phyloP scores from a whole-genome alignment of 495 filamentous ascomycete genomes.

The Chaetomidium leptoderma region DNA sequence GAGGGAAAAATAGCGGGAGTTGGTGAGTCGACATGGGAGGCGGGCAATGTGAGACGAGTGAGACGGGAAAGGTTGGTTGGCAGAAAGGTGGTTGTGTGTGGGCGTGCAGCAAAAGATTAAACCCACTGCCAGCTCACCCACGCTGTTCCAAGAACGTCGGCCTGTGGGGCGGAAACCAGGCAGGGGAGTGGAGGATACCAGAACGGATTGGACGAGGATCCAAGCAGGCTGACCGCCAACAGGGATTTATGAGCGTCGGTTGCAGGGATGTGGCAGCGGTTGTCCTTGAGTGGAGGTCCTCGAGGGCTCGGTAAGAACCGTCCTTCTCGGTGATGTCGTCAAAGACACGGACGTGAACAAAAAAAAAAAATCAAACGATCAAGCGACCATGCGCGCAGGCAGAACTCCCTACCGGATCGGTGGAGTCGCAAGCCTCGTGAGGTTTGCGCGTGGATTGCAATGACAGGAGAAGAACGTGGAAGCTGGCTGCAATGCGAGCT shows the following conservation, averaged over 20 bases:
- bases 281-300: conserved; percentile 4
- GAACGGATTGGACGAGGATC: conserved; percentile 27
- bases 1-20: conserved; percentile 8
- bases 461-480: not conserved
- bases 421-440: too few relatives aligned
- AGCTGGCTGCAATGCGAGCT: not conserved
- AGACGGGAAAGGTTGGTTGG: conserved; percentile 21
- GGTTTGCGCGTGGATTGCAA: not conserved
- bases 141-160: conserved; percentile 31
- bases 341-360: conserved; percentile 10
- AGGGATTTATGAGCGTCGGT: conserved; percentile 27
- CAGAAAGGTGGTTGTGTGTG: conserved; percentile 13
- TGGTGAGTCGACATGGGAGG: conserved; percentile 6
- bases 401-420: too few relatives aligned
- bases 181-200: conserved; percentile 22
- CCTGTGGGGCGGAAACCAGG: conserved; percentile 24
- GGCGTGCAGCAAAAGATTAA: conserved; percentile 22
- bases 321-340: conserved; percentile 29
- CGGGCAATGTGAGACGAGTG: conserved; percentile 8
- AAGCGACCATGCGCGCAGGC: not conserved
- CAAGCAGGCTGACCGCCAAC: conserved; percentile 26
- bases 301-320: conserved; percentile 1
- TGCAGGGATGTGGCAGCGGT: conserved; percentile 25
- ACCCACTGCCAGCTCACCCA: conserved; percentile 32
- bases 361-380: not conserved